Evolutionary conservation across 1,284 basidiomycete genomes (phyloP).

Genomic region (Cryptococcus sp.): DNA sequence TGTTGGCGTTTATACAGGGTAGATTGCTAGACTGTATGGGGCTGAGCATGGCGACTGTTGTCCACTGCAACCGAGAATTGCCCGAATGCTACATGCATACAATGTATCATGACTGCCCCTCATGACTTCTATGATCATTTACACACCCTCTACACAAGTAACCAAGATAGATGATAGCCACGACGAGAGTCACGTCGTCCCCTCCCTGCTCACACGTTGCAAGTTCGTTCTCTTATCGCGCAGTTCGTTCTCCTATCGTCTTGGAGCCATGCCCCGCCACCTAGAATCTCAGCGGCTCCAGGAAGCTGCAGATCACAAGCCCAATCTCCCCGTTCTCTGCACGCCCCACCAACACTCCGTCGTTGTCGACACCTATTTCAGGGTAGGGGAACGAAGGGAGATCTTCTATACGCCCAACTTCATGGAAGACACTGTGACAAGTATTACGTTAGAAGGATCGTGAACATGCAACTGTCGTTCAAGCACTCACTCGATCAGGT

Average conservation of each 20-base stretch:
- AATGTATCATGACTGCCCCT: too few species aligned
- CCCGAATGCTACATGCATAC: too few species aligned
- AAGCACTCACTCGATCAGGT: constrained; percentile 44
- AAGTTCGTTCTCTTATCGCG: too few species aligned
- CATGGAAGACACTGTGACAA: constrained; percentile 41
- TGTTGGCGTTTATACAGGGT: background rate
- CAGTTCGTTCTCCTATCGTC: too few species aligned
- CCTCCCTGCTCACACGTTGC: too few species aligned
- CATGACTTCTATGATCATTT: too few species aligned
- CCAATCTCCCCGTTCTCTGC: constrained; percentile 42
- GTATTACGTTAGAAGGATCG: background rate
- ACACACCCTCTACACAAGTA: too few species aligned
- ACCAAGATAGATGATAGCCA: too few species aligned
- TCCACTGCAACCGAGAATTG: too few species aligned
- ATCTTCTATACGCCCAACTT: constrained; percentile 50
- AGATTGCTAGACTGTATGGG: background rate
- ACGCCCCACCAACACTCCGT: constrained; percentile 47
- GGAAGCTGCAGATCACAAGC: constrained; percentile 49
- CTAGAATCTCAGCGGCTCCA: constrained; percentile 36
- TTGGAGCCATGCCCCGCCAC: too few species aligned
- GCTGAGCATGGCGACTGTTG: too few species aligned
- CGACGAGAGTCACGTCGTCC: too few species aligned
- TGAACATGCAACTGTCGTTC: background rate
- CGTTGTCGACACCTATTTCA: constrained; percentile 49
- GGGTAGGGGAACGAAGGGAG: constrained; percentile 46